These are phyloP conservation scores for Ustilago curta DNA, from an alignment of 1,284 basidiomycete genomes.

Conservation along the genomic window DNA sequence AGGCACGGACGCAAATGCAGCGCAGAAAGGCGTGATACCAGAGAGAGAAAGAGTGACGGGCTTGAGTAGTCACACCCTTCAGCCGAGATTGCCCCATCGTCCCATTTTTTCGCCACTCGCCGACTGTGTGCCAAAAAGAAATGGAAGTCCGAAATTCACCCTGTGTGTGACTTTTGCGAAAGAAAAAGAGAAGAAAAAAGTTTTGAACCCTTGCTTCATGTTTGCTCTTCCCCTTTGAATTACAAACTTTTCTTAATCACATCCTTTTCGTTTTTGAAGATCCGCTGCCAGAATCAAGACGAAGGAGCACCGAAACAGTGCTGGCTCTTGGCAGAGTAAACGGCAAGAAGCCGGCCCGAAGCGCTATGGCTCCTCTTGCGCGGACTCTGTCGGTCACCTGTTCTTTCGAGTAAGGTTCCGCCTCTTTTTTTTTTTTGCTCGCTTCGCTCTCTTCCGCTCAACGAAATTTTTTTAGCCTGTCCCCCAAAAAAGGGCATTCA, in stretches of 20 bases:
- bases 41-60: too few relatives aligned
- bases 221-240: not conserved
- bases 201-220: not conserved
- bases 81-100: not conserved
- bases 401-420: not conserved
- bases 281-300: not conserved
- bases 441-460: not conserved
- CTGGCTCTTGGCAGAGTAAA: constrained; percentile 2
- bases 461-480: too few relatives aligned
- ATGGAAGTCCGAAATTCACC: not conserved
- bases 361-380: constrained; percentile 5
- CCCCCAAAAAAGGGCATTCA: not conserved
- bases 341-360: constrained; percentile 12
- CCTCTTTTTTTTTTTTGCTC: not conserved
- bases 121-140: constrained; percentile 1
- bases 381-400: not conserved
- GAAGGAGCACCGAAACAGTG: constrained; percentile 4
- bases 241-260: not conserved
- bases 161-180: not conserved
- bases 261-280: not conserved
- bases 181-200: too few relatives aligned
- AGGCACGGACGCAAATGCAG: too few relatives aligned
- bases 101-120: not conserved
- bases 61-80: too few relatives aligned
- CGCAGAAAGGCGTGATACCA: too few relatives aligned